phyloP scores from a whole-genome alignment of 768 basidiomycete species.

The Cystobasidium onofrii region DNA sequence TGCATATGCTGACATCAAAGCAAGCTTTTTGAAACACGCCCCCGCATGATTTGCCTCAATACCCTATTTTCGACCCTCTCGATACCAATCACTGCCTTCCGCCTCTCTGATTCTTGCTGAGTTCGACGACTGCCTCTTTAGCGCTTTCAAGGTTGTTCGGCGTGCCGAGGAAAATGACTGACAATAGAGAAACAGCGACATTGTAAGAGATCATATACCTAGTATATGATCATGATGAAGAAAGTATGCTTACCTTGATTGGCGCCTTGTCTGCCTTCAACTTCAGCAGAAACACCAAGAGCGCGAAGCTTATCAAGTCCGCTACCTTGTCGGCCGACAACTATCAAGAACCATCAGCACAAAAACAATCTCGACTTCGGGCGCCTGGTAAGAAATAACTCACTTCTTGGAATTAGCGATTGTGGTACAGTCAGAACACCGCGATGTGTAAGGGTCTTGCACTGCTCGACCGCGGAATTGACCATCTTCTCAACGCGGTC shows the following conservation, averaged over 20 bases:
- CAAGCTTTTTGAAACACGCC: too few species aligned
- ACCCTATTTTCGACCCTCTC: too few species aligned
- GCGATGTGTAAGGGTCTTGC: constrained; percentile 64
- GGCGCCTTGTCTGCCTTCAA: constrained; percentile 27
- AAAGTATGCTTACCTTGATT: constrained; percentile 7
- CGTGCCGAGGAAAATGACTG: constrained; percentile 26
- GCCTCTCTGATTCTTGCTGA: constrained; percentile 24
- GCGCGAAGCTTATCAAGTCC: constrained; percentile 40
- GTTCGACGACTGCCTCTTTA: constrained; percentile 8
- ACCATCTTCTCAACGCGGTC: constrained; percentile 65
- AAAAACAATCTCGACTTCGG: too few species aligned
- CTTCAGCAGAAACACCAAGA: constrained; percentile 24
- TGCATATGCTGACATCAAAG: too few species aligned
- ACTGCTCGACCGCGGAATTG: constrained; percentile 62
- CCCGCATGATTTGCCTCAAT: too few species aligned
- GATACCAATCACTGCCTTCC: constrained; percentile 18
- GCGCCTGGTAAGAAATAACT: too few species aligned
- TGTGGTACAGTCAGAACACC: constrained; percentile 67
- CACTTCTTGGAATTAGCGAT: constrained; percentile 32
- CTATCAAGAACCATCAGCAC: constrained; percentile 3
- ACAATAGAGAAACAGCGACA: not conserved
- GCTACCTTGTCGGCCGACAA: constrained; percentile 39
- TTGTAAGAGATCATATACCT: too few species aligned
- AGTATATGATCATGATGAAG: too few species aligned
- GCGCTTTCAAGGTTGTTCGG: constrained; percentile 28